Conservation (phyloP, 2,329 filamentous ascomycete genomes). For the Chalara sp. region DNA sequence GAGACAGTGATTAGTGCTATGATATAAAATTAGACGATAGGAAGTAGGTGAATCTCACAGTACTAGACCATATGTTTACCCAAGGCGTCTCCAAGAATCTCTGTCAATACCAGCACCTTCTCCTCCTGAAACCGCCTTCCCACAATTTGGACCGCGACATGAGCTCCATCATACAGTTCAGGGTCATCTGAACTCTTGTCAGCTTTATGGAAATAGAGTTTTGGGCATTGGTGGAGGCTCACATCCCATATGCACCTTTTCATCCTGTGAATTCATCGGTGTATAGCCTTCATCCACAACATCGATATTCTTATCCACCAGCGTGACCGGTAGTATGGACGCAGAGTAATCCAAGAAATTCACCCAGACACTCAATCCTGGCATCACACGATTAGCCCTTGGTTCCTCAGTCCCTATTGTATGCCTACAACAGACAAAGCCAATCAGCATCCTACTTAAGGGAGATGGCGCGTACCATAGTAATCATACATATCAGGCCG, state of each 20-base stretch:
- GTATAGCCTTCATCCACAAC: slow-evolving; percentile 26
- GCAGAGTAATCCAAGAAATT: slow-evolving; percentile 57
- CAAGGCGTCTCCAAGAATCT: not conserved
- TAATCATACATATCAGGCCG: slow-evolving; percentile 40
- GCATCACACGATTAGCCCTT: slow-evolving; percentile 13
- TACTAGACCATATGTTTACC: not conserved
- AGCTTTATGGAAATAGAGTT: slow-evolving; percentile 24
- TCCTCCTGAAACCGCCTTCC: slow-evolving; percentile 47
- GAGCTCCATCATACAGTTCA: slow-evolving; percentile 35
- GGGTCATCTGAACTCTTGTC: slow-evolving; percentile 41
- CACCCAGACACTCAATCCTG: slow-evolving; percentile 26
- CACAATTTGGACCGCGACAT: slow-evolving; percentile 47
- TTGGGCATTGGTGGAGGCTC: not conserved
- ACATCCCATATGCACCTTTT: not conserved
- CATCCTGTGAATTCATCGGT: not conserved
- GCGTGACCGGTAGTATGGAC: slow-evolving; percentile 47
- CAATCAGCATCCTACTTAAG: not conserved
- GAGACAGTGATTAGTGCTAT: too few relatives aligned
- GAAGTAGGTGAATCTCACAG: not conserved
- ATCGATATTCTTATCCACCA: slow-evolving; percentile 34
- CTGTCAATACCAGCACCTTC: slow-evolving; percentile 31
- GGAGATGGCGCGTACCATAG: slow-evolving; percentile 25
- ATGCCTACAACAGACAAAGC: slow-evolving; percentile 3
- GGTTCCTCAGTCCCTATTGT: slow-evolving; percentile 7
- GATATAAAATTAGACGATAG: too few relatives aligned